These are phyloP conservation scores for Fusarium multiceps DNA, from an alignment of 2,329 filamentous ascomycete genomes.

Conservation along the genomic window DNA sequence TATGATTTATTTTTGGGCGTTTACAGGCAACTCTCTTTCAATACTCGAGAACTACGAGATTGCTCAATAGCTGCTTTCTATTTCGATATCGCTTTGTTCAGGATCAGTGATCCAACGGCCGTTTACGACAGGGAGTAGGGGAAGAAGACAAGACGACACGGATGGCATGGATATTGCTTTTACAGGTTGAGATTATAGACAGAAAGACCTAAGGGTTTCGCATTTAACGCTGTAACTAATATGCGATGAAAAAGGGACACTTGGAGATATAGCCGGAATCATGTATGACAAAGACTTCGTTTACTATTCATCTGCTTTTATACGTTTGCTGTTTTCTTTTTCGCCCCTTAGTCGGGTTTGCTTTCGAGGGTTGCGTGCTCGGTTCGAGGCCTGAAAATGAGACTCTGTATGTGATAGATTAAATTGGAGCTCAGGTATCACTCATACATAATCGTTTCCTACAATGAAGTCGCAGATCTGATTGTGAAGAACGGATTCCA, in stretches of 20 bases:
- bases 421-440: slow-evolving; percentile 31
- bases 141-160: slow-evolving; percentile 44
- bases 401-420: slow-evolving; percentile 40
- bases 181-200: slow-evolving; percentile 52
- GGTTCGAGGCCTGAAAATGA: slow-evolving; percentile 34
- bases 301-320: slow-evolving; percentile 39
- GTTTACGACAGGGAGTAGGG: slow-evolving; percentile 41
- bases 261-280: slow-evolving; percentile 47
- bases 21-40: slow-evolving; percentile 28
- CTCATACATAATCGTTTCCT: slow-evolving; percentile 13
- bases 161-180: slow-evolving; percentile 49
- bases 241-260: slow-evolving; percentile 50
- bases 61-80: slow-evolving; percentile 34
- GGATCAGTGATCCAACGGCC: slow-evolving; percentile 41
- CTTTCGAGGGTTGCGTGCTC: slow-evolving; percentile 32
- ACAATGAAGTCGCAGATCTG: neutral
- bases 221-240: slow-evolving; percentile 53
- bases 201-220: slow-evolving; percentile 47
- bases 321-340: slow-evolving; percentile 20
- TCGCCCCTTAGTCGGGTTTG: slow-evolving; percentile 32
- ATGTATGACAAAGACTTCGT: slow-evolving; percentile 51
- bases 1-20: slow-evolving; percentile 38
- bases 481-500: neutral
- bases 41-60: slow-evolving; percentile 34
- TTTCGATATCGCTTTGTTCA: slow-evolving; percentile 41